Percentiles rank a stretch among this genome's conserved stretches.
These are phyloP conservation scores for Sindora glabra DNA, from an alignment of 306 rosid species.

Conservation along the genomic window DNA sequence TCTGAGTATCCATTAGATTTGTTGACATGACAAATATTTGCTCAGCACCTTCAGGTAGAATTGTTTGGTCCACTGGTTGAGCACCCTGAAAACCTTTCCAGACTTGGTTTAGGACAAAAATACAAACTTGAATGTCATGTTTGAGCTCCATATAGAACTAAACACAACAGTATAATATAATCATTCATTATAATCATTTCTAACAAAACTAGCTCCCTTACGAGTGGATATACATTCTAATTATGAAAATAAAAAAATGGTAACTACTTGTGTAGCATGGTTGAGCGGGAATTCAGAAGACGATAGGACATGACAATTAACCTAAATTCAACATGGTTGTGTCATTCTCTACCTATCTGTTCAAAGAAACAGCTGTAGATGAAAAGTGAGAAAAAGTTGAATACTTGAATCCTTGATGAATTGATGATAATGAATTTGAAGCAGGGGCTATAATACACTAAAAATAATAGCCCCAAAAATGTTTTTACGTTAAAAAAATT, in stretches of 20 bases:
- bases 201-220: no score
- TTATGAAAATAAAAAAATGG: no score
- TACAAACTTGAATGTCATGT: not conserved
- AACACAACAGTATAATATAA: not conserved
- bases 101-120: not conserved
- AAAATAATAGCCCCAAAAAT: not conserved
- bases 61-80: constrained; percentile 48
- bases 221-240: no score
- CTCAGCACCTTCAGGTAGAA: constrained; percentile 57
- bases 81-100: constrained; percentile 57
- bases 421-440: no score
- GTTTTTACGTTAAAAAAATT: not conserved
- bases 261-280: no score
- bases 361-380: no score
- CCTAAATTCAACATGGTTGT: no score
- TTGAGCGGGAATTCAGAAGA: no score
- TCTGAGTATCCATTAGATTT: constrained; percentile 32
- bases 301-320: no score
- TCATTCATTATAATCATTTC: not conserved
- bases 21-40: constrained; percentile 71
- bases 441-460: not conserved
- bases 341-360: no score
- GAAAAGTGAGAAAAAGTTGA: no score
- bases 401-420: no score
- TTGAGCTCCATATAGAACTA: not conserved